Evolutionary conservation across 1,284 basidiomycete species (phyloP).

Genomic region (Trichosporon ovoides): DNA sequence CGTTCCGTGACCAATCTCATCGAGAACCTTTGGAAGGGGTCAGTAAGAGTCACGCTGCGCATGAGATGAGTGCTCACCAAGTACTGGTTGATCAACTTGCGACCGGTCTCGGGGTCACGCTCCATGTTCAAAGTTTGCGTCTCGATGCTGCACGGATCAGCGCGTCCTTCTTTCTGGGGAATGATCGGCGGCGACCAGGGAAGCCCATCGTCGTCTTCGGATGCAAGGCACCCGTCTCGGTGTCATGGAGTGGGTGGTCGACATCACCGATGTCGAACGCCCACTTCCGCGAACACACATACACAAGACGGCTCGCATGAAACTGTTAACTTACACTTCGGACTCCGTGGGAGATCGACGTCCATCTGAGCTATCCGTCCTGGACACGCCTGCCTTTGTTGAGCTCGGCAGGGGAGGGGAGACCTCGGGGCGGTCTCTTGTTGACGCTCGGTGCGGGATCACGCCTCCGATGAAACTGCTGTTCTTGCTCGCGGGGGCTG

Average conservation of each 20-base stretch:
- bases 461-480: constrained; percentile 20
- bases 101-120: constrained; percentile 46
- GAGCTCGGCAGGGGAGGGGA: not conserved
- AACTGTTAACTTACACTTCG: constrained; percentile 38
- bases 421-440: constrained; percentile 11
- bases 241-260: not conserved
- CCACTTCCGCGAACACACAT: not conserved
- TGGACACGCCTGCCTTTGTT: constrained; percentile 3
- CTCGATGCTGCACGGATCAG: constrained; percentile 50
- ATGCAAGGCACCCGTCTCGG: not conserved
- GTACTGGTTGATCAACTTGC: constrained; percentile 71
- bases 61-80: constrained; percentile 39
- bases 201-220: too few relatives aligned
- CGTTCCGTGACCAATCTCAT: constrained; percentile 69
- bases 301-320: not conserved
- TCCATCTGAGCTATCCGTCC: constrained; percentile 2
- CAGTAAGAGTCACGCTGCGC: not conserved
- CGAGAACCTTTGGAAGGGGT: constrained; percentile 49
- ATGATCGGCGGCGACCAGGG: too few relatives aligned
- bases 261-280: not conserved
- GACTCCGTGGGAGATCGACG: constrained; percentile 8
- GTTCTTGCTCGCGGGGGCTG: constrained; percentile 22
- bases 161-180: not conserved
- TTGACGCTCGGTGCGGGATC: constrained; percentile 23
- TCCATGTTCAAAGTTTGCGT: constrained; percentile 53